These are phyloP conservation scores for Pisolithus thermaeus DNA, from an alignment of 1,284 basidiomycete species.

Conservation along the genomic window DNA sequence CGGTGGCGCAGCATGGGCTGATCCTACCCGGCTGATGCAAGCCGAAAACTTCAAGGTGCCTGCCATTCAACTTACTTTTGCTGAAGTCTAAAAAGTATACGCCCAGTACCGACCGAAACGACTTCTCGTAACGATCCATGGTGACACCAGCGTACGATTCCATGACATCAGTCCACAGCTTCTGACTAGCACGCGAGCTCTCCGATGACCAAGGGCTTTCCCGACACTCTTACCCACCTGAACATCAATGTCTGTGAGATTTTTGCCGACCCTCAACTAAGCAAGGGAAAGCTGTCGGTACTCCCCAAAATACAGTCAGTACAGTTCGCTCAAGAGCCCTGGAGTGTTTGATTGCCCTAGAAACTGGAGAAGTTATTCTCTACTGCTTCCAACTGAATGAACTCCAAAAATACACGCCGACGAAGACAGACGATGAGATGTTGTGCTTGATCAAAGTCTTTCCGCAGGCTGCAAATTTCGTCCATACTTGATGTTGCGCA, in stretches of 20 bases:
- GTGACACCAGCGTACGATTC: conserved; percentile 62
- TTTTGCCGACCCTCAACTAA: conserved; percentile 40
- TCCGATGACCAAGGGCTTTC: conserved; percentile 52
- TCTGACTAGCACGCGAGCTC: conserved; percentile 40
- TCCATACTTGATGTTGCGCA: conserved; percentile 58
- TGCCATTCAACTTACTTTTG: neutral
- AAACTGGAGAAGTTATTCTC: conserved; percentile 63
- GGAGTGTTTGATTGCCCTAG: conserved; percentile 60
- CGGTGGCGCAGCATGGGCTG: conserved; percentile 14
- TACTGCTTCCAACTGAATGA: conserved; percentile 44
- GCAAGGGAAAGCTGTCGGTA: conserved; percentile 26
- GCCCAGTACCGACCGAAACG: conserved; percentile 59
- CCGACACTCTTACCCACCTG: conserved; percentile 55
- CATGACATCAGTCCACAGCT: conserved; percentile 67
- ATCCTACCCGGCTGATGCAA: conserved; percentile 6
- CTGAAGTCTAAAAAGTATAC: neutral
- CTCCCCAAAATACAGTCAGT: conserved; percentile 44
- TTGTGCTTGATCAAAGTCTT: conserved; percentile 42
- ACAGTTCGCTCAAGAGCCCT: conserved; percentile 60
- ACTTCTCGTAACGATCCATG: conserved; percentile 61
- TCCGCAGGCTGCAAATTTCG: conserved; percentile 43
- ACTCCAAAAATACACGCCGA: conserved; percentile 13
- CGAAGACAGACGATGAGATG: conserved; percentile 41
- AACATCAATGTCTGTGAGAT: conserved; percentile 54
- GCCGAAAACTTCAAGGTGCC: conserved; percentile 8